Evolutionary conservation across 305 asterid species (phyloP).

Genomic region (Fraxinus xanthoxyloides): DNA sequence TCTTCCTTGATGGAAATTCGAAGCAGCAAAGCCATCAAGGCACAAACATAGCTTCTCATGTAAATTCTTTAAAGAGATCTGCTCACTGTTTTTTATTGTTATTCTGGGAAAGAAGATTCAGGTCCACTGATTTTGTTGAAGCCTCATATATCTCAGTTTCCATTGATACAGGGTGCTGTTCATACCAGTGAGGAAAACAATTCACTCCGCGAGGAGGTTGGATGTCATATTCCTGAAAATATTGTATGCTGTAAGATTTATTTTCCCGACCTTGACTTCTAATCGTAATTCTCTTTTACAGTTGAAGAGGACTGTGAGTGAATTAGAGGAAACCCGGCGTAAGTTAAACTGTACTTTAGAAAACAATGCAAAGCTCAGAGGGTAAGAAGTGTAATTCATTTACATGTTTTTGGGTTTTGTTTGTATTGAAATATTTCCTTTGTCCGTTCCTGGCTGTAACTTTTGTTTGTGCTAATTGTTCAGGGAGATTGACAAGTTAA

Average conservation of each 20-base stretch:
- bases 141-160: conserved; percentile 15
- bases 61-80: conserved; percentile 26
- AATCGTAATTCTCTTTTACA: conserved; percentile 31
- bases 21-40: conserved; percentile 49
- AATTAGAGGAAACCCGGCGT: conserved; percentile 66
- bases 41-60: conserved; percentile 33
- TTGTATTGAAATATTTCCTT: conserved; percentile 7
- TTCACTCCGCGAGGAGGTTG: conserved; percentile 60
- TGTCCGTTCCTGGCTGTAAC: neutral
- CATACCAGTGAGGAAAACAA: conserved; percentile 35
- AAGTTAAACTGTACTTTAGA: conserved; percentile 60
- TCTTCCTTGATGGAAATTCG: conserved; percentile 52
- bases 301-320: conserved; percentile 60
- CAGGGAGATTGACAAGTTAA: conserved; percentile 68
- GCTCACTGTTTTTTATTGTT: conserved; percentile 8
- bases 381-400: conserved; percentile 36
- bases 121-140: conserved; percentile 15
- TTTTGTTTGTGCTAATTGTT: conserved; percentile 22
- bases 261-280: conserved; percentile 23
- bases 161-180: conserved; percentile 42
- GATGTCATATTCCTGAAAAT: conserved; percentile 20
- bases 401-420: conserved; percentile 20
- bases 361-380: conserved; percentile 66
- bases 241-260: conserved; percentile 1
- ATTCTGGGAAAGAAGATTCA: conserved; percentile 4